Base-by-base conservation (phyloP, 148 eudicot species). In the Beta vulgaris region DNA sequence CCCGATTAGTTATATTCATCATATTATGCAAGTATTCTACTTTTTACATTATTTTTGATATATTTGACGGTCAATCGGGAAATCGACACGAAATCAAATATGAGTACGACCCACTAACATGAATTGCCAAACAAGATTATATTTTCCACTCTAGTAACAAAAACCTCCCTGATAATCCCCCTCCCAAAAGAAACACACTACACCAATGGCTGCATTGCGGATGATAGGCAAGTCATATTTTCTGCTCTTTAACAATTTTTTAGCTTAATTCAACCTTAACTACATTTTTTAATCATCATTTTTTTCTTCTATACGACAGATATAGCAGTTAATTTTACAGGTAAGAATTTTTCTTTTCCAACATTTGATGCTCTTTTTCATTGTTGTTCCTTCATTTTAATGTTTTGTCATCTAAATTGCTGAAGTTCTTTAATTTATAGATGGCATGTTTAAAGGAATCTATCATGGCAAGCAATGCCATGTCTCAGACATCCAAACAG, bases 301-400 rank as follows among this genome's bases (percentile, higher is more conserved):
- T 8, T 2, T 39, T 64, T 26, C 34, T 32, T 28, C 42, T 12
- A 43, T 3, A 58, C n/a, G n/a, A 65, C 92, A 95, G 99, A 95
- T 73, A 92, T 95, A 73, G 98, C 98, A 23, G 99, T 92, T 49
- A 95, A 95, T 69, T 90, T 95, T 85, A 95, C 99, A 78, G 98
- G 98, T 92, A 37, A 81, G 84, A 1, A 78, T 78, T 71, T 74
- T 75, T 51, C 72, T 75, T 51, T 62, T 69, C 71, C 37, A 69
- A 21, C 66, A 67, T 59, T 43, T 43, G 64, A 6, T 69, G 43
- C 32, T 34, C 68, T 59, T 71, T 54, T 68, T 53, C 28, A 29
- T 53, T 61, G 9, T 63, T 26, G 18, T 21, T 44, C 42, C 51
- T 3, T 4, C 15, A 21, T 35, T 60, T 71, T 32, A 13, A 31